A percentile compares a stretch with the other conserved stretches of the same genome.
These are phyloP conservation scores for Cutaneotrichosporon mucoides DNA, from an alignment of 1,284 basidiomycete species.

Conservation along the genomic window DNA sequence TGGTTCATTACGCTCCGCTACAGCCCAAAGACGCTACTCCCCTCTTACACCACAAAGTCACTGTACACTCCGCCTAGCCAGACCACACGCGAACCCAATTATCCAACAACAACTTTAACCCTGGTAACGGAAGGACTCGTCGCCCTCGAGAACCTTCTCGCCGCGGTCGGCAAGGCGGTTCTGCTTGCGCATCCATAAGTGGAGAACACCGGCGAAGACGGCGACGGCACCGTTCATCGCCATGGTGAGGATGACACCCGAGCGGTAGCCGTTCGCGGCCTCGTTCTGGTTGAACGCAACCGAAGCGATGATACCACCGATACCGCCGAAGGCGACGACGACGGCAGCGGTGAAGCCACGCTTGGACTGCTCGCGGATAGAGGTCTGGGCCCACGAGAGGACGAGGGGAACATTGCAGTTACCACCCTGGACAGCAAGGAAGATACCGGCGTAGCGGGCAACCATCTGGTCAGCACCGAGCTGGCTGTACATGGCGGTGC, in stretches of 20 bases:
- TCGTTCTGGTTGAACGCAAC: slow-evolving; percentile 17
- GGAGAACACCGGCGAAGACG: not conserved
- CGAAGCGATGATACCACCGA: slow-evolving; percentile 47
- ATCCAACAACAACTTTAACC: not conserved
- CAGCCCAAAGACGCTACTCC: not conserved
- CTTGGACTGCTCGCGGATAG: slow-evolving; percentile 50
- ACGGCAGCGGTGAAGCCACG: slow-evolving; percentile 43
- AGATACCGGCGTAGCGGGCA: slow-evolving; percentile 47
- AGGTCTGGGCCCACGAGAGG: slow-evolving; percentile 45
- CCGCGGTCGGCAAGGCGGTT: slow-evolving; percentile 13
- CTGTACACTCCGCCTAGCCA: not conserved
- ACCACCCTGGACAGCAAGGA: slow-evolving; percentile 47
- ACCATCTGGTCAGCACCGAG: slow-evolving; percentile 22
- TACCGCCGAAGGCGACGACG: slow-evolving; percentile 48
- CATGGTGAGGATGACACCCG: slow-evolving; percentile 19
- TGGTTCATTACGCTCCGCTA: too few relatives aligned
- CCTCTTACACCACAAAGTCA: not conserved
- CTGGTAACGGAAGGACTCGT: slow-evolving; percentile 17
- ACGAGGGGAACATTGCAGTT: slow-evolving; percentile 39
- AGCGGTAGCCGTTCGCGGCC: slow-evolving; percentile 8
- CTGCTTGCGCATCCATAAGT: slow-evolving; percentile 7
- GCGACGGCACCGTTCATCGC: slow-evolving; percentile 10
- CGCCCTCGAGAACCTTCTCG: slow-evolving; percentile 14
- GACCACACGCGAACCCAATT: not conserved
- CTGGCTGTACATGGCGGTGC: slow-evolving; percentile 18